Evolutionary conservation across 2,329 filamentous ascomycete species (phyloP), one percentile per base, ranked within the genome.

Genomic region (Colletotrichum theobromicola): DNA sequence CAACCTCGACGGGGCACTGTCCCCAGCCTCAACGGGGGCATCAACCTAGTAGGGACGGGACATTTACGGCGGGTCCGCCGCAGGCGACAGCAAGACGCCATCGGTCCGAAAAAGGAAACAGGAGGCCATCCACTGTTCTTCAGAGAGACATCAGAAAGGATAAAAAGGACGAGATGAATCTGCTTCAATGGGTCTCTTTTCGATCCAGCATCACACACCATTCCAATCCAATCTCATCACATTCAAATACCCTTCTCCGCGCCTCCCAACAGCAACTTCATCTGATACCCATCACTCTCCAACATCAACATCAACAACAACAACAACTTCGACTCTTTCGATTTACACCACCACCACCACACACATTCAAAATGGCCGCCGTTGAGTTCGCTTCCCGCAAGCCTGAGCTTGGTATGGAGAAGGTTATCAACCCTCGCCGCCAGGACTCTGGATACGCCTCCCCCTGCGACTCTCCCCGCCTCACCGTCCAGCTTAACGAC

Each of bases 401-500:
- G 72, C 68, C 72, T 35, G 72, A 72, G 68, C 58, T 75, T 34
- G 68, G 72, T 35, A 75, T 63, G 72, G 72, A 75, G 72, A 75
- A 75, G 72, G 46, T 60, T 26, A 75, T 75, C 57, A 61, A 61
- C 61, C 72, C 72, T 66, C 65, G 67, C 21, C 72, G 72, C 57
- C 72, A 75, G 62, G 72, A 75, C 72, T 75, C 72, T 10, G 72
- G 72, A 53, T 75, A 75, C 57, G 72, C 72, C 68, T 75, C 72
- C 32, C 72, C 72, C 28, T 75, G 72, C 68, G 72, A 75, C 46
- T 75, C 72, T 28, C 72, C 72, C 46, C 72, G 72, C 46, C 26
- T 75, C 55, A 72, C 81, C 58, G 80, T 82, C 76, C 82, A 82
- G 75, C 78, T 84, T 24, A 84, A 84, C 76, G 82, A 81, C n/a